Evolutionary conservation across 2,329 filamentous ascomycete genomes (phyloP), one percentile per base, ranked within the genome.

Genomic region (Aspergillus neoniger): DNA sequence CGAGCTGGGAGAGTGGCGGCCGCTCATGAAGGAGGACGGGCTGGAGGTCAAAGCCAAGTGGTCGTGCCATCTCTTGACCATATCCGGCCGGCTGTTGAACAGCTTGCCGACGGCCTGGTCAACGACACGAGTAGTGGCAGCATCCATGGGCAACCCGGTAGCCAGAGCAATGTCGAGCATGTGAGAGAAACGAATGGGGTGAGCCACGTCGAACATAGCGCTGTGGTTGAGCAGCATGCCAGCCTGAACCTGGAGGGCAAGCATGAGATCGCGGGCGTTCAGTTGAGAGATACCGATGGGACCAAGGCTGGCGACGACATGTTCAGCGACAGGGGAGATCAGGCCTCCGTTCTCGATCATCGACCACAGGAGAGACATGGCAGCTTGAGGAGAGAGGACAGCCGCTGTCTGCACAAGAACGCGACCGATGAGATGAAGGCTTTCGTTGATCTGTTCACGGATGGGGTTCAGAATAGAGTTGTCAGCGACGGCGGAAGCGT

Each of bases 391-490:
- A 38, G 83, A 81, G 54, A 86, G 75, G 41, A 82, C 74, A 60
- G 80, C 77, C 58, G 80, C 80, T 62, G 78, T 80, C 70, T 83
- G 81, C 63, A 82, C 79, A 69, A 87, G 79, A 69, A 86, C 82
- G 52, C 80, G 80, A 57, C 84, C 84, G 64, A 88, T 82, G 62
- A 88, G 90, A 63, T 95, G 89, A 61, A 91, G 83, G 36, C 88
- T 91, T 76, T 97, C 94, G 65, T 96, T 93, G 62, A 97, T 88
- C 77, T 96, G 91, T 69, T 95, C 91, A 32, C 83, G 81, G 52
- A 89, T 76, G 61, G 91, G 86, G 59, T 79, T 76, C 65, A 78
- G 75, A 50, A 75, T 70, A 21, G 81, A 75, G 59, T 83, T 81
- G 25, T 17, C 30, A 28, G 28, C 47, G 25, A 28, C n/a, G 51